A percentile compares a stretch with the other conserved stretches of the same genome.
Evolutionary conservation across 257 asterid genomes (phyloP).

Genomic region (Cynanchum wilfordii): DNA sequence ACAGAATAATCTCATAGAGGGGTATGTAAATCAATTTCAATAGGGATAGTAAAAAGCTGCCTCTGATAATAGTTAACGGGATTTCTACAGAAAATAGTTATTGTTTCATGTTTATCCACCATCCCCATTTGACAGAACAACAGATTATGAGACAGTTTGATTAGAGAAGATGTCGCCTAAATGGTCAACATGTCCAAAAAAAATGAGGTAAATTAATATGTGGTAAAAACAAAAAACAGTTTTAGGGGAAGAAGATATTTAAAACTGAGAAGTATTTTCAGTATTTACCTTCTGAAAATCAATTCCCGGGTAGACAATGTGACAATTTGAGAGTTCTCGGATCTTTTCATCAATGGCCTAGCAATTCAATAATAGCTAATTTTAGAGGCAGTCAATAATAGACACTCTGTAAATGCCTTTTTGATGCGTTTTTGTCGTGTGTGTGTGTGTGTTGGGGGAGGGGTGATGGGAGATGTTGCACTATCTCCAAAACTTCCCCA

Average conservation of each 20-base stretch:
- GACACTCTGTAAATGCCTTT: not conserved
- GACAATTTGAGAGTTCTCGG: slow-evolving; percentile 93
- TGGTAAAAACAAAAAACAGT: not conserved
- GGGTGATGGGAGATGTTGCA: not conserved
- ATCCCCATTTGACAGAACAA: not conserved
- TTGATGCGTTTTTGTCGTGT: not conserved
- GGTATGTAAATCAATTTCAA: slow-evolving; percentile 4
- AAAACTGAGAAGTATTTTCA: too few species aligned
- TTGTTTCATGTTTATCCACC: not conserved
- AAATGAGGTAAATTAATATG: not conserved
- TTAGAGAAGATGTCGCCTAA: not conserved
- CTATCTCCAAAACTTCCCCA: not conserved
- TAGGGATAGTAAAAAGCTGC: not conserved
- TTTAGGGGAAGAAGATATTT: not conserved
- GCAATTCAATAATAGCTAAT: slow-evolving; percentile 16
- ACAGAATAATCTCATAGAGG: not conserved
- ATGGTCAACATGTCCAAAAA: not conserved
- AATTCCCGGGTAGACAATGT: slow-evolving; percentile 82
- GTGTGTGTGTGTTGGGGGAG: not conserved
- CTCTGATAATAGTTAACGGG: not conserved
- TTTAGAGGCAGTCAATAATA: slow-evolving; percentile 4
- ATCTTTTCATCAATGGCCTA: slow-evolving; percentile 98
- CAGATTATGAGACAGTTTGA: not conserved
- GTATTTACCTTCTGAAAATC: slow-evolving; percentile 88
- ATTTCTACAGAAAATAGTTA: not conserved